phyloP scores from a whole-genome alignment of 345 rosid species.

The Moringa oleifera region DNA sequence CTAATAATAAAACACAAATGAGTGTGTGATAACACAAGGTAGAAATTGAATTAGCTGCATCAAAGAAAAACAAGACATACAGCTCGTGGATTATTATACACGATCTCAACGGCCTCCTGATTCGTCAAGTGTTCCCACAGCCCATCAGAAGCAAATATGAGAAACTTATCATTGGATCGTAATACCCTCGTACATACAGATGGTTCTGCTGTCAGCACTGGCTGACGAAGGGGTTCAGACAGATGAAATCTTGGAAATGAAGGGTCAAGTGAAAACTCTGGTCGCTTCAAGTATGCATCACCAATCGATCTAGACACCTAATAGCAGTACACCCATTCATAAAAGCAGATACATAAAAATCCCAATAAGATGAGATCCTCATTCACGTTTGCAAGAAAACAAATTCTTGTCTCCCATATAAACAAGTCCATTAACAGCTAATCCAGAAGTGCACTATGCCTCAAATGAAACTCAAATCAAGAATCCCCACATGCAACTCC shows the following conservation, averaged over 20 bases:
- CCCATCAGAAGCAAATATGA: slow-evolving; percentile 96
- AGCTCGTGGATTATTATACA: slow-evolving; percentile 52
- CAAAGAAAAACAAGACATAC: slow-evolving; percentile 35
- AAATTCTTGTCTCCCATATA: background rate
- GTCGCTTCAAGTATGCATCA: slow-evolving; percentile 89
- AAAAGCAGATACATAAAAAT: slow-evolving; percentile 1
- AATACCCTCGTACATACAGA: slow-evolving; percentile 52
- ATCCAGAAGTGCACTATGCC: background rate
- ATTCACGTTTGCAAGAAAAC: background rate
- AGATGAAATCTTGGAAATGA: slow-evolving; percentile 83
- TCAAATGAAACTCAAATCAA: no score
- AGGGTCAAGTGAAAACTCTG: slow-evolving; percentile 82
- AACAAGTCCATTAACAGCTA: background rate
- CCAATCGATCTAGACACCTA: slow-evolving; percentile 96
- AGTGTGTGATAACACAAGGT: background rate
- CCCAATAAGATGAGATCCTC: background rate
- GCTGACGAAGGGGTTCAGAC: slow-evolving; percentile 62
- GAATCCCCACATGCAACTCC: no score
- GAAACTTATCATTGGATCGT: slow-evolving; percentile 64
- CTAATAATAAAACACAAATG: slow-evolving; percentile 24
- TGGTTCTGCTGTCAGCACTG: slow-evolving; percentile 84
- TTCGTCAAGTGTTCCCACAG: slow-evolving; percentile 85
- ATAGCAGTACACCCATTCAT: slow-evolving; percentile 8
- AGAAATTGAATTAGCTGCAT: background rate
- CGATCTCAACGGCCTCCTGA: slow-evolving; percentile 84